Evolutionary conservation across 495 filamentous ascomycete species (phyloP), one percentile per base, ranked within the genome.

Genomic region (Penicillium manginii): DNA sequence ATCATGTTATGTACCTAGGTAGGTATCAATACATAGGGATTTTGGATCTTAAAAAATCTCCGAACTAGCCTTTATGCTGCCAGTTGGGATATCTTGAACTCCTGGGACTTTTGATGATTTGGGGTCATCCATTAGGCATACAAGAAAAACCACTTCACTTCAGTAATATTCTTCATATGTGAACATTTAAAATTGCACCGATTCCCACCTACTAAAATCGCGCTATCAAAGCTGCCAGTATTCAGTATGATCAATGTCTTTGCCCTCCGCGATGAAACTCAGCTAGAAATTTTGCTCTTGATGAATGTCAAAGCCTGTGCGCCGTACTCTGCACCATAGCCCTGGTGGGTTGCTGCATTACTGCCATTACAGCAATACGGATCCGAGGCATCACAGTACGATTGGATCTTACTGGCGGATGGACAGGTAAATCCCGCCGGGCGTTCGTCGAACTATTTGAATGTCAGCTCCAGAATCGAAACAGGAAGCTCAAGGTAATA

Each of bases 351-450:
- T 54, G 75, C 75, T 6, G 74, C 75, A 61, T 86, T 71, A 68
- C 70, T 86, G 52, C 85, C 84, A 47, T 79, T 85, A 74, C 83
- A 86, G 77, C 84, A 88, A 69, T 85, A 86, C 10, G 84, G 85
- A 67, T 88, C 85, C 5, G 81, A 58, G 22, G 80, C 64, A 69
- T 88, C 84, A 68, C 85, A 88, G 76, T 87, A 88, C 11, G 76
- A 83, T 69, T 86, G 67, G 53, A 88, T 80, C 67, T 80, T 84
- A 60, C 57, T 63, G 14, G 78, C 83, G 12, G 67, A 70, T 8
- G 82, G 77, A 73, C 85, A 86, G 39, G 51, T 61, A 64, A 81
- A 86, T 32, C 83, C 84, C n/a, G 72, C 66, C 0, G 83, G 78
- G 19, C 84, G 82, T 58, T 79, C 68, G 52, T 75, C 83, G 57